phyloP scores from a whole-genome alignment of 306 rosid genomes.

The Spatholobus suberectus region DNA sequence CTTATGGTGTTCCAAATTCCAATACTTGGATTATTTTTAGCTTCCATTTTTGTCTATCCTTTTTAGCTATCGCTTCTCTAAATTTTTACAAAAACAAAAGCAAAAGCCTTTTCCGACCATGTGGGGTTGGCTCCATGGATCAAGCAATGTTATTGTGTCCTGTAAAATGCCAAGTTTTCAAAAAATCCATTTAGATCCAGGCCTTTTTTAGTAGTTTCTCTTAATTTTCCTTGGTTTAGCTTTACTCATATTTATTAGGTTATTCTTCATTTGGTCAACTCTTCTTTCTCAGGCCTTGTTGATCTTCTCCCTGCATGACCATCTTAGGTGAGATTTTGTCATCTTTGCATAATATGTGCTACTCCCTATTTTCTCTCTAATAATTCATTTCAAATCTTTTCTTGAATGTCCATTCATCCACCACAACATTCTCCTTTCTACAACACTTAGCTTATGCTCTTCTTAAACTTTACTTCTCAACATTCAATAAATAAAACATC shows the following conservation, averaged over 20 bases:
- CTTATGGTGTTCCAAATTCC: background rate
- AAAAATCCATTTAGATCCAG: background rate
- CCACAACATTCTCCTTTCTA: background rate
- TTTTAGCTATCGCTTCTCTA: background rate
- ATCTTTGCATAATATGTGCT: background rate
- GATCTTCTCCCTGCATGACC: background rate
- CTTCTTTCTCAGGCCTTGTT: background rate
- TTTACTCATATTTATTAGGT: background rate
- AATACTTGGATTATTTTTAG: conserved; percentile 3
- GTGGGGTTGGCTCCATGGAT: background rate
- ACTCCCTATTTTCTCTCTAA: background rate
- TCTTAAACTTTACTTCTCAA: background rate
- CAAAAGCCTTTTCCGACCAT: background rate
- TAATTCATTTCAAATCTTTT: background rate
- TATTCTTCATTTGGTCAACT: background rate
- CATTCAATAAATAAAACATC: background rate
- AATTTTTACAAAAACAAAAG: background rate
- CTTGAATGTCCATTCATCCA: background rate
- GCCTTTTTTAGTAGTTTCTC: background rate
- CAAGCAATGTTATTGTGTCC: background rate
- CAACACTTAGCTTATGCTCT: background rate
- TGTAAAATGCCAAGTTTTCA: background rate
- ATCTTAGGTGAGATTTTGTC: background rate
- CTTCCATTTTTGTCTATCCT: background rate
- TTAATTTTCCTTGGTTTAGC: background rate